Percentiles rank a stretch among this genome's conserved stretches.
Conservation (phyloP, 805 yeast species). For the Kuraishia capsulata region DNA sequence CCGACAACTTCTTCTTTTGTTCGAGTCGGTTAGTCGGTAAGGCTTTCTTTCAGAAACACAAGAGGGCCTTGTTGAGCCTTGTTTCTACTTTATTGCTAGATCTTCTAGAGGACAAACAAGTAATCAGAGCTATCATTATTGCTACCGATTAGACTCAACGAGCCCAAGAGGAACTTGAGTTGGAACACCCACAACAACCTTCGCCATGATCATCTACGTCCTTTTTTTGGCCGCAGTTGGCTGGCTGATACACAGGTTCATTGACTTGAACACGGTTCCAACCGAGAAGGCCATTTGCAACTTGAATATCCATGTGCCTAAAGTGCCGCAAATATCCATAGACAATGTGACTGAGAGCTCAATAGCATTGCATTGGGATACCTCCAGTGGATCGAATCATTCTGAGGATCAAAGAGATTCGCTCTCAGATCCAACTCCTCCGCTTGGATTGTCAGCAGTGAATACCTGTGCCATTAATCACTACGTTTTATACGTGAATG, state of each 20-base stretch:
- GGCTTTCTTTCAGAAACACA: too few relatives aligned
- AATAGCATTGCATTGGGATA: slow-evolving; percentile 49
- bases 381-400: background rate
- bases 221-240: background rate
- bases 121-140: too few relatives aligned
- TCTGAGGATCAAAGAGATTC: too few relatives aligned
- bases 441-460: background rate
- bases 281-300: slow-evolving; percentile 34
- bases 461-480: slow-evolving; percentile 16
- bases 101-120: too few relatives aligned
- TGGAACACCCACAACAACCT: background rate
- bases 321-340: slow-evolving; percentile 43
- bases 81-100: too few relatives aligned
- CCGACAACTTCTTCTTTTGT: too few relatives aligned
- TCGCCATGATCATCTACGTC: background rate
- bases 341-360: slow-evolving; percentile 38
- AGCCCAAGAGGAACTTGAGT: background rate
- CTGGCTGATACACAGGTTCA: slow-evolving; percentile 21
- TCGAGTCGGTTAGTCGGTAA: too few relatives aligned
- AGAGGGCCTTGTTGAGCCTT: too few relatives aligned
- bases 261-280: slow-evolving; percentile 26
- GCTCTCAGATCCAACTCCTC: too few relatives aligned
- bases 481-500: slow-evolving; percentile 29
- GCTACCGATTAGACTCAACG: too few relatives aligned
- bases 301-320: slow-evolving; percentile 46